Evolutionary conservation across 78 protist genomes (phyloP).

Genomic region (Cavenderia fasciculata): DNA sequence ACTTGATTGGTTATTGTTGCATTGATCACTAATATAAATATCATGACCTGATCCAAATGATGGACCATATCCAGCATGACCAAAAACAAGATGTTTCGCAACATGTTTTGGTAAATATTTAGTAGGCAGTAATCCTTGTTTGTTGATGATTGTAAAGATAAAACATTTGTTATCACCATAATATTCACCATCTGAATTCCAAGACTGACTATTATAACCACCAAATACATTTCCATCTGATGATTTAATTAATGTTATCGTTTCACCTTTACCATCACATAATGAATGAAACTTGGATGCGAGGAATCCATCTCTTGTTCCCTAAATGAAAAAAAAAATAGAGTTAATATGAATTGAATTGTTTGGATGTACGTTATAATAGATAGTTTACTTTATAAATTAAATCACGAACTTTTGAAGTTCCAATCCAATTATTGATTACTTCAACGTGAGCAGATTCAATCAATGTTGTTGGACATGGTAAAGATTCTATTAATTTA

Average conservation of each 20-base stretch:
- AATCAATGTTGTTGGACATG: neutral
- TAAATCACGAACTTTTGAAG: neutral
- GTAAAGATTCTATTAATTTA: neutral
- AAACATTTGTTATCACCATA: slow-evolving; percentile 7
- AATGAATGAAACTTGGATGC: slow-evolving; percentile 2
- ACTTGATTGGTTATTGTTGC: neutral
- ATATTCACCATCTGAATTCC: slow-evolving; percentile 3
- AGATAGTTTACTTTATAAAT: neutral
- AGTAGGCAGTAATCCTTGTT: neutral
- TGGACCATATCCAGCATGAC: neutral
- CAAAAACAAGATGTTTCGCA: neutral
- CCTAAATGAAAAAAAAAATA: neutral
- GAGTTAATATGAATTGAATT: neutral
- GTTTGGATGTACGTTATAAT: neutral
- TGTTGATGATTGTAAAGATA: slow-evolving; percentile 1
- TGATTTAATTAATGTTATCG: slow-evolving; percentile 6
- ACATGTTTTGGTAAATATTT: neutral
- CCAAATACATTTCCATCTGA: slow-evolving; percentile 24
- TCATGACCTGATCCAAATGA: neutral
- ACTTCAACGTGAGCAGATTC: neutral
- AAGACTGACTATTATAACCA: neutral
- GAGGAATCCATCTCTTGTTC: neutral
- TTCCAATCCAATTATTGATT: neutral
- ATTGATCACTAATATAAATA: neutral
- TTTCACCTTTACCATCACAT: slow-evolving; percentile 20